These are phyloP conservation scores for Pythium utonaiense DNA, from an alignment of 352 stramenopile species.

Conservation along the genomic window DNA sequence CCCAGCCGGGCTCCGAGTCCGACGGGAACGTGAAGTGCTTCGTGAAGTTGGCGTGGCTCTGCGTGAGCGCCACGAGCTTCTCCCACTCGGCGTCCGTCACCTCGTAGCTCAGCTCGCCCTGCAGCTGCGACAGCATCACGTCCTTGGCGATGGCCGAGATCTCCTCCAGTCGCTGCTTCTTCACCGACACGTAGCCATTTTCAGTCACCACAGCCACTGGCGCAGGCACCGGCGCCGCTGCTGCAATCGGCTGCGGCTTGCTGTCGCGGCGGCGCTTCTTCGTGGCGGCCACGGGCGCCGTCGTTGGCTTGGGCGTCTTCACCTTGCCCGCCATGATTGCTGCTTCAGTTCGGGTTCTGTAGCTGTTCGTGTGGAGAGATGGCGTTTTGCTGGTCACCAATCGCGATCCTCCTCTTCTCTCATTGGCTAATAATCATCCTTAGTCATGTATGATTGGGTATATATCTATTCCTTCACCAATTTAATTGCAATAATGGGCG, in stretches of 20 bases:
- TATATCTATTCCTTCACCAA: conserved; percentile 5
- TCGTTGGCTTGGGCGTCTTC: not conserved
- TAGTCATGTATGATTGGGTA: not conserved
- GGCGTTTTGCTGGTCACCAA: conserved; percentile 18
- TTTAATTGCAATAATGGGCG: conserved; percentile 16
- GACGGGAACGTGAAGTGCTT: conserved; percentile 58
- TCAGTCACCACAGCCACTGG: not conserved
- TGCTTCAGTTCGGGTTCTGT: not conserved
- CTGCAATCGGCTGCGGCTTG: conserved; percentile 7
- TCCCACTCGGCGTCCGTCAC: conserved; percentile 64
- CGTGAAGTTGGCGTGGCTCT: conserved; percentile 50
- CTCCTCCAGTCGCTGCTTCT: conserved; percentile 65
- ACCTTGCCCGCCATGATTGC: conserved; percentile 14
- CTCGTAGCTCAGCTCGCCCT: conserved; percentile 52
- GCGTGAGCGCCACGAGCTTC: conserved; percentile 60
- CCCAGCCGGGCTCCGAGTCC: conserved; percentile 37
- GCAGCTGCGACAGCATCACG: conserved; percentile 63
- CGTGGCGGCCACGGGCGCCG: not conserved
- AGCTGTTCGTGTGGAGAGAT: not conserved
- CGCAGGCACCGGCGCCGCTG: not conserved
- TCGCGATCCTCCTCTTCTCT: not conserved
- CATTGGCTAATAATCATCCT: not conserved
- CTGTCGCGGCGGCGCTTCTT: conserved; percentile 36
- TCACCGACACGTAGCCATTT: conserved; percentile 23
- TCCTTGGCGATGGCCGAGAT: conserved; percentile 63